Base-by-base conservation (phyloP, 495 filamentous ascomycete genomes). In the Podospora pseudocomata region DNA sequence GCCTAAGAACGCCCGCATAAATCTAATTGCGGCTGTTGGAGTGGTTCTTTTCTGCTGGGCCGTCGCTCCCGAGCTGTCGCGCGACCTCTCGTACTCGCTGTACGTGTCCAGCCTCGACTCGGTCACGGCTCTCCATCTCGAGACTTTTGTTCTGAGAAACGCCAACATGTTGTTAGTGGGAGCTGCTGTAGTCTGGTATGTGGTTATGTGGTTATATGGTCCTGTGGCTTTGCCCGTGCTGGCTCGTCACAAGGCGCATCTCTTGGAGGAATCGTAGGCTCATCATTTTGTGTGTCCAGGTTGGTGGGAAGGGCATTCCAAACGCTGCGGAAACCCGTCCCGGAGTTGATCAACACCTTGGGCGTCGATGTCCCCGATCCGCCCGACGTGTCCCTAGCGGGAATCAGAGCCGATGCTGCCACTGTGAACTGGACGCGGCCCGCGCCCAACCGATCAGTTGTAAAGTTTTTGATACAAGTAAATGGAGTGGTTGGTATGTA, bases 281-380 rank as follows among this genome's bases (percentile, higher is more conserved):
- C 39, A 75, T 61, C 32, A 32, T 65, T 44, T 49, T 65, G 30
- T 68, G 23, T 56, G 9, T 64, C 32, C 66, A 94, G 92, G 93
- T 86, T 97, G 64, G 81, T 90, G 13, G 89, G 89, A 72, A 90
- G 93, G 66, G 89, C 91, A 63, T 94, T 90, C 79, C 89, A 92
- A 73, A 92, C 96, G 27, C 85, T 96, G 49, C 88, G 92, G 76
- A 96, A 93, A 63, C 91, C 95, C 9, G 92, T 97, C 44, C 91
- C 94, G 60, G 89, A 96, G 56, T 86, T 99, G 49, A 92, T 97
- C 67, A 89, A 89, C 71, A 89, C 97, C 49, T 86, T 99, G 23
- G 95, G 95, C 39, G 88, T 97, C 70, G 96, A 99, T 71, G 92
- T 97, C 23, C 95, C 95, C 64, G 88, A 92, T 62, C 87, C 93